Evolutionary conservation across 768 basidiomycete genomes (phyloP).

Genomic region (Mycena floridula): DNA sequence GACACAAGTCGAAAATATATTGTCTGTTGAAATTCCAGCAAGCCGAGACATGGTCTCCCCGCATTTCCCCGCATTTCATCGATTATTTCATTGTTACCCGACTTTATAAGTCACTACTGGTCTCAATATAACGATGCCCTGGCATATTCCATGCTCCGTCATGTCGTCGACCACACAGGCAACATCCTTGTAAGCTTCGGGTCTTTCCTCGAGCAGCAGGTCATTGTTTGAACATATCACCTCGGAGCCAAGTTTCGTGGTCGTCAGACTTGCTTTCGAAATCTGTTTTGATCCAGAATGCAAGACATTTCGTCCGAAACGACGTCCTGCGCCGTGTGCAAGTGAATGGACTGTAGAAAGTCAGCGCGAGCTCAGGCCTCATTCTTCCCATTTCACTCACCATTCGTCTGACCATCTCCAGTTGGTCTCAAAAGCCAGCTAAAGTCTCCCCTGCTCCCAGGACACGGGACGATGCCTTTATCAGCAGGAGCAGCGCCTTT

Average conservation of each 20-base stretch:
- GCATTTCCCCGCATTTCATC: background rate
- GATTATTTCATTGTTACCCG: slow-evolving; percentile 9
- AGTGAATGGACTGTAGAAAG: slow-evolving; percentile 23
- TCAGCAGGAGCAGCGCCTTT: slow-evolving; percentile 33
- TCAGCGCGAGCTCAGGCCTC: background rate
- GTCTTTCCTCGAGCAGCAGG: slow-evolving; percentile 31
- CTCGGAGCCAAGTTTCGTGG: slow-evolving; percentile 27
- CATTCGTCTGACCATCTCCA: slow-evolving; percentile 28
- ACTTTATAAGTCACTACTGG: slow-evolving; percentile 34
- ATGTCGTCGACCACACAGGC: slow-evolving; percentile 29
- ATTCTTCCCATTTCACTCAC: slow-evolving; percentile 9
- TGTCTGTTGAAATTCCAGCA: no score
- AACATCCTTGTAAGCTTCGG: slow-evolving; percentile 32
- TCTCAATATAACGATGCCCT: slow-evolving; percentile 22
- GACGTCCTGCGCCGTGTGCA: slow-evolving; percentile 33
- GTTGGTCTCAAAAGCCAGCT: slow-evolving; percentile 27
- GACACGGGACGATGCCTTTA: slow-evolving; percentile 27
- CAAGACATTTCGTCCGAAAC: slow-evolving; percentile 24
- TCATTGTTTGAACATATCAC: slow-evolving; percentile 29
- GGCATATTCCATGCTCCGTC: slow-evolving; percentile 21
- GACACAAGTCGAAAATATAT: no score
- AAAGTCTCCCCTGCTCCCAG: slow-evolving; percentile 32
- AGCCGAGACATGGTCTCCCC: no score
- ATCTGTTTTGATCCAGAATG: slow-evolving; percentile 24
- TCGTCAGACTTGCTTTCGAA: slow-evolving; percentile 21